Base-by-base conservation (phyloP, 768 basidiomycete genomes). In the Crepidotus variabilis region DNA sequence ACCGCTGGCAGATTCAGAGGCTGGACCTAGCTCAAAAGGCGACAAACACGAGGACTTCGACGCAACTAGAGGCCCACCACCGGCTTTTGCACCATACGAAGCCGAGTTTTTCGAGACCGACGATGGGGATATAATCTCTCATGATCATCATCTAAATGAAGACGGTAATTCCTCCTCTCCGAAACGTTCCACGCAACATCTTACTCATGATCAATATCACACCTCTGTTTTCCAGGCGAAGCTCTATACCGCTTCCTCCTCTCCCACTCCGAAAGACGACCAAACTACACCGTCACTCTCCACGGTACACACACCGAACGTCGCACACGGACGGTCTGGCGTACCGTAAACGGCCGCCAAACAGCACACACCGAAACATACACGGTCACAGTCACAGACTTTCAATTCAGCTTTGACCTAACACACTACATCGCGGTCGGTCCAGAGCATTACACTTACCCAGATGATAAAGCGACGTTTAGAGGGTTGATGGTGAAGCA, bases 221-320 rank as follows among this genome's bases (percentile, higher is more conserved):
- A n/a, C n/a, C n/a, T n/a, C n/a, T n/a, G n/a, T 61, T 52, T 4
- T 16, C 51, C 18, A 43, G 39, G 67, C 22, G 86, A 86, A 62
- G 84, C 85, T 0, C 75, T 90, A 22, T 89, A 87, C 63, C 81
- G 87, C 56, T 91, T 89, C 68, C 71, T 91, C 10, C 78, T 88
- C 18, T 75, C 76, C 5, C 82, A 86, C 47, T 75, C 86, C 1
- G 66, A 59, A 22, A 68, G 58, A 2, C 74, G 70, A 1, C 87
- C 86, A 4, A 67, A 57, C 21, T 72, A 79, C 57, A 67, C 70
- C 36, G 63, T 88, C 4, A 78, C 75, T 43, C 77, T 79, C 59
- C 69, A 69, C 16, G 88, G 88, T 6, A 75, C 77, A 0, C 88
- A 88, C 63, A 59, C 67, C 2, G 87, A 90, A 63, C 76, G 70